Evolutionary conservation across 2,329 filamentous ascomycete species (phyloP).

Genomic region (Cladosporium colombiae): DNA sequence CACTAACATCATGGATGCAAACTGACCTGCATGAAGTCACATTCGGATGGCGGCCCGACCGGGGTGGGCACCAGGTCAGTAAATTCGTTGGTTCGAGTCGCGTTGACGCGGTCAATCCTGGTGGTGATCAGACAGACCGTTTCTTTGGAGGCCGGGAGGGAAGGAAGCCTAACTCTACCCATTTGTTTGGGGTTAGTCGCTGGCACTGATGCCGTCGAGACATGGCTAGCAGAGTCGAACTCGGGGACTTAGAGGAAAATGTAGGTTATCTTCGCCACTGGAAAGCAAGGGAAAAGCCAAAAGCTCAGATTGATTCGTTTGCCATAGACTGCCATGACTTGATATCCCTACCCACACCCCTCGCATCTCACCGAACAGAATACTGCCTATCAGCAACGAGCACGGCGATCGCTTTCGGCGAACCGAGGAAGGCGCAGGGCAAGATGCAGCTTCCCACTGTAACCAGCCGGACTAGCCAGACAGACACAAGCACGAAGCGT

Average conservation of each 20-base stretch:
- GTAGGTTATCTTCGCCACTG: slow-evolving; percentile 3
- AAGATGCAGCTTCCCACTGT: slow-evolving; percentile 22
- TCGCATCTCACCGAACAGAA: slow-evolving; percentile 5
- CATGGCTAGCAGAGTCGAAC: background rate
- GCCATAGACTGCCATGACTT: slow-evolving; percentile 7
- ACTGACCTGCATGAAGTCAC: slow-evolving; percentile 31
- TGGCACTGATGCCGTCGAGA: slow-evolving; percentile 6
- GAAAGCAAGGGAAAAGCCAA: slow-evolving; percentile 10
- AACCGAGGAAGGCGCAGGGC: slow-evolving; percentile 19
- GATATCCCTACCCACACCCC: slow-evolving; percentile 11
- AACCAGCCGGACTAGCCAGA: slow-evolving; percentile 15
- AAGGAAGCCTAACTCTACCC: background rate
- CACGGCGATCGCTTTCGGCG: slow-evolving; percentile 13
- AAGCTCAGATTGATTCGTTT: background rate
- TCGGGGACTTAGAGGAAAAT: background rate
- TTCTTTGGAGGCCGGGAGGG: slow-evolving; percentile 30
- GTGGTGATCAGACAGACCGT: slow-evolving; percentile 36
- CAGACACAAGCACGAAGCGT: slow-evolving; percentile 16
- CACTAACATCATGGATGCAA: slow-evolving; percentile 22
- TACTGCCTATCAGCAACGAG: slow-evolving; percentile 5
- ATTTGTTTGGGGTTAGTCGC: slow-evolving; percentile 19
- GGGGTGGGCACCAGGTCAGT: slow-evolving; percentile 34
- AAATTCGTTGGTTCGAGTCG: slow-evolving; percentile 30
- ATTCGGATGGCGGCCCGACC: slow-evolving; percentile 35
- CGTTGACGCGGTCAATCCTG: slow-evolving; percentile 30